Conservation (phyloP, 1,139 yeast species). For the Yamadazyma jaroonii region DNA sequence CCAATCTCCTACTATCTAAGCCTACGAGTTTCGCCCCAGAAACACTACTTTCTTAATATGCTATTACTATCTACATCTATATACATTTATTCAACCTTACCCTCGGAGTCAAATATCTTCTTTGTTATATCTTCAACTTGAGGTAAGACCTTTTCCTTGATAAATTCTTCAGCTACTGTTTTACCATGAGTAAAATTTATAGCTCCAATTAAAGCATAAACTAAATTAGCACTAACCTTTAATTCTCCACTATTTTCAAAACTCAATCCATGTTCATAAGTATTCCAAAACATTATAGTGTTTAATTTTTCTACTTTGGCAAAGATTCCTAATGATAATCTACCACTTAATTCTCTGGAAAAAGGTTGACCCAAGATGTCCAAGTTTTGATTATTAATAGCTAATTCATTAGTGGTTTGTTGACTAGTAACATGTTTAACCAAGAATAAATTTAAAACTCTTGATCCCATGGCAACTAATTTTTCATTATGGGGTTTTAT, state of each 20-base stretch:
- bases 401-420: constrained; percentile 24
- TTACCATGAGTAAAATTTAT: constrained; percentile 70
- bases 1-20: too few relatives aligned
- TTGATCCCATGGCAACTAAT: constrained; percentile 74
- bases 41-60: constrained; percentile 4
- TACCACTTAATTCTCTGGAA: constrained; percentile 51
- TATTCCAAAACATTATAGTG: constrained; percentile 70
- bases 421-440: constrained; percentile 49
- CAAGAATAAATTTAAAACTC: constrained; percentile 60
- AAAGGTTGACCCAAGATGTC: constrained; percentile 59
- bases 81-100: constrained; percentile 3
- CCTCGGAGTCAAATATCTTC: constrained; percentile 11
- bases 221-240: constrained; percentile 62
- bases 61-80: constrained; percentile 8
- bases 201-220: constrained; percentile 81
- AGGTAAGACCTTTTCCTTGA: constrained; percentile 37
- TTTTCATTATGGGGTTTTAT: constrained; percentile 85
- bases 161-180: constrained; percentile 51
- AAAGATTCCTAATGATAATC: constrained; percentile 49
- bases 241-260: constrained; percentile 55
- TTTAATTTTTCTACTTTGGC: constrained; percentile 49
- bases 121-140: constrained; percentile 14
- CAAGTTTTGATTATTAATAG: constrained; percentile 57
- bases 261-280: constrained; percentile 51
- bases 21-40: too few relatives aligned